Base-by-base conservation (phyloP, 2,329 filamentous ascomycete genomes). In the Fusarium sulawesiense region DNA sequence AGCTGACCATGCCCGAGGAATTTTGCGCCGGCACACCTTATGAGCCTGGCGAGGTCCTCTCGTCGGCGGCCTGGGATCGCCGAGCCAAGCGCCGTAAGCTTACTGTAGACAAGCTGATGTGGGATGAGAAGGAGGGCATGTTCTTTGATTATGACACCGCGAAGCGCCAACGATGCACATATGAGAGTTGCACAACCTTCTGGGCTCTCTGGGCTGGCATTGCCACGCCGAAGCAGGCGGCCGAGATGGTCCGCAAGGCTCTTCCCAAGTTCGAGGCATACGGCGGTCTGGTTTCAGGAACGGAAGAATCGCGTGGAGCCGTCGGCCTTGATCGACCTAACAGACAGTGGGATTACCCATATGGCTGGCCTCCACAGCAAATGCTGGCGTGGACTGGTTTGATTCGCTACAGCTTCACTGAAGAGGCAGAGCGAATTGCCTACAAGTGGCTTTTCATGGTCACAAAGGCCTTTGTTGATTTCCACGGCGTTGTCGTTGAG, bases 371-470 rank as follows among this genome's bases (percentile, higher is more conserved):
- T 58, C 96, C 96, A 32, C 96, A 99, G 84, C 96, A 99, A 83
- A 98, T 99, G 83, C 88, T 99, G 44, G 95, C 96, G 1, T 99
- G 96, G 96, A 94, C 93, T 2, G 96, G 94, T 4, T 84, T 99
- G 63, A 88, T 94, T 75, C 91, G 94, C 20, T 99, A 98, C 78
- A 94, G 94, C 57, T 98, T 97, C 78, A 90, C 91, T 29, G 92
- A 95, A 25, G 94, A 98, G 66, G 94, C 94, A 3, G 92, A 97
- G 82, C 87, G 94, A 34, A 82, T 99, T 70, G 92, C 93, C 1
- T 99, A 99, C 82, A 94, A 96, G 80, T 99, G 96, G 96, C 83
- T 98, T 56, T 97, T 94, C 79, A 98, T 98, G 95, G 94, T 98
- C 76, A 98, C 93, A 62, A 98, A 97, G 82, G 94, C 96, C 1